Evolutionary conservation across 768 basidiomycete species (phyloP), one percentile per base, ranked within the genome.

Genomic region (Nevesoporus exiguus): DNA sequence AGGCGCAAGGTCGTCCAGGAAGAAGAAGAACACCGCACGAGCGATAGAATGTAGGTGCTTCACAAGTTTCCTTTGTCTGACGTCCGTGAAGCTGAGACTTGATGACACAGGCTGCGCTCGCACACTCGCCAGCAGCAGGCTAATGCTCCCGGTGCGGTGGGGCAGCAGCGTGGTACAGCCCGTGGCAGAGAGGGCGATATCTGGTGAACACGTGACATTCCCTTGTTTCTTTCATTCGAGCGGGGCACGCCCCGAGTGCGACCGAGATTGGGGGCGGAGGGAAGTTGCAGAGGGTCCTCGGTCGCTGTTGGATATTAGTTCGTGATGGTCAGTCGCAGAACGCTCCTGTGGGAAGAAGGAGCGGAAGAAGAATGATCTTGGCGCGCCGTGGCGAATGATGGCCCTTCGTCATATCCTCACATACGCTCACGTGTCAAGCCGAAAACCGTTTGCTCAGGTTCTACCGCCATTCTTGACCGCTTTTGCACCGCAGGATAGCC

Each of bases 1-100:
- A 79, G 88, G 63, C 80, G 88, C 66, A 92, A 91, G 77, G 85
- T 91, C 22, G 83, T 90, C 41, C 87, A 88, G 64, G 90, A 92
- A 61, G 89, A 90, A 49, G 90, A 92, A 51, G 89, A 92, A 65
- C 90, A 86, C 65, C 85, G 87, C 59, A 78, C 80, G 51, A 90
- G 84, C 65, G 90, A 91, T 70, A 76, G 90, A 70, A 90, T 91
- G 90, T 92, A 77, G 77, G 88, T 64, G 64, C 58, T 53, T 56
- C 45, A 57, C 52, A 51, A 47, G n/a, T 62, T 57, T 22, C 44
- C 36, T 59, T 63, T 62, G 44, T 49, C 47, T 15, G 7, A 10
- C 47, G 56, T 58, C 54, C 29, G 30, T 46, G 42, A 17, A 10
- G 39, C 66, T 70, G 41, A 69, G 14, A 29, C 37, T 19, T 42